A percentile compares a stretch with the other conserved stretches of the same genome.
These are phyloP conservation scores for Bathelium albidoporum DNA, from an alignment of 495 filamentous ascomycete genomes.

Conservation along the genomic window DNA sequence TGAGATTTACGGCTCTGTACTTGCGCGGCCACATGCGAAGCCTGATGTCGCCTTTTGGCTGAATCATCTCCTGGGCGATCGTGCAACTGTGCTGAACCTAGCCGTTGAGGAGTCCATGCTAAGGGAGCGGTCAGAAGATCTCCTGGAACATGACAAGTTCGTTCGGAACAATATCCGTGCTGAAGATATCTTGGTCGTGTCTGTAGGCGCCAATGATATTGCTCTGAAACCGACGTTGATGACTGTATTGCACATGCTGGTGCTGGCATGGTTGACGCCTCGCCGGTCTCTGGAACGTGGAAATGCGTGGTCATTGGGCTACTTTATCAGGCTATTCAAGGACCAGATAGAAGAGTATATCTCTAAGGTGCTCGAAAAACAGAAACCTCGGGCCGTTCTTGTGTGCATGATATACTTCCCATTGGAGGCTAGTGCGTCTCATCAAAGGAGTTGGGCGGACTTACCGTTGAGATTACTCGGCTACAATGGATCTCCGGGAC, in stretches of 20 bases:
- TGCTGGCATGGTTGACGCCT: conserved; percentile 23
- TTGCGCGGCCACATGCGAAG: conserved; percentile 17
- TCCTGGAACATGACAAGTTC: conserved; percentile 26
- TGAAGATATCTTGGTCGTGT: conserved; percentile 26
- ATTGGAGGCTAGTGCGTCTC: conserved; percentile 14
- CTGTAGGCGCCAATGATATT: conserved; percentile 30
- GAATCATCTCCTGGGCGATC: conserved; percentile 22
- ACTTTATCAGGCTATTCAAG: conserved; percentile 24
- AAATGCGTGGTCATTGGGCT: conserved; percentile 15
- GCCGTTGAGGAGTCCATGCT: conserved; percentile 25
- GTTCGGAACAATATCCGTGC: conserved; percentile 23
- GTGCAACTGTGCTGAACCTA: conserved; percentile 24
- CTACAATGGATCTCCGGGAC: conserved; percentile 21
- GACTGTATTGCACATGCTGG: conserved; percentile 23
- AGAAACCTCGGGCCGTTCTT: conserved; percentile 26
- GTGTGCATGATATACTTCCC: conserved; percentile 32
- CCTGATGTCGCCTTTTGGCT: conserved; percentile 29
- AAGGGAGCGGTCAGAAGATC: conserved; percentile 14
- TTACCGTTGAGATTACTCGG: conserved; percentile 19
- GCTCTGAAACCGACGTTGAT: conserved; percentile 18
- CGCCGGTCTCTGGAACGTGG: conserved; percentile 18
- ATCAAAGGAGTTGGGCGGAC: conserved; percentile 26
- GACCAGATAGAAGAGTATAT: conserved; percentile 20
- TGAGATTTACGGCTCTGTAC: conserved; percentile 18
- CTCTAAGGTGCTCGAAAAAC: conserved; percentile 11